Base-by-base conservation (phyloP, 768 basidiomycete species). In the Russula sp. region DNA sequence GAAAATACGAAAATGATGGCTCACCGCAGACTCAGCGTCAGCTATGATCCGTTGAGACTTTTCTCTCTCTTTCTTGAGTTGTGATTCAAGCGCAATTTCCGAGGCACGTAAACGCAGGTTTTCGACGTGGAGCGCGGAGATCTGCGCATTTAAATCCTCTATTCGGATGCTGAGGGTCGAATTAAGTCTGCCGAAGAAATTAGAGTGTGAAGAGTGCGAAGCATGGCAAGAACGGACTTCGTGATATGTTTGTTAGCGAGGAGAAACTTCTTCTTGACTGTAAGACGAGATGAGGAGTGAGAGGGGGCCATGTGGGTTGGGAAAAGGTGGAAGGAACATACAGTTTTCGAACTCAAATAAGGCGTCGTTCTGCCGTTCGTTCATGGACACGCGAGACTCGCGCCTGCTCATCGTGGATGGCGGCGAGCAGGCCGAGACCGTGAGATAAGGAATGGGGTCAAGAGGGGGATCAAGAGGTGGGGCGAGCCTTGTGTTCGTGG, bases 241-340 rank as follows among this genome's bases (percentile, higher is more conserved):
- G 90, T 91, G 71, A 93, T 93, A 75, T 92, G 90, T 74, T 91
- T 92, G 76, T 93, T 93, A 60, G 90, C 89, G 62, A 91, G 85
- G 22, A 93, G 79, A 69, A 91, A 92, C 76, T 90, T 92, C 84
- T 90, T 90, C 85, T 92, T 92, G 79, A 92, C 90, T 93, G 71
- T 46, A 58, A 65, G 65, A 73, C 66, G 71, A 73, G 73, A 78
- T 38, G 35, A 73, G 69, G 53, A 20, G 65, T 71, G 51, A 70
- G 59, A 20, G 32, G 56, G 20, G 16, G 11, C 41, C 55, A 42
- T 57, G 43, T 69, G 68, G 71, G 61, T 70, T 67, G 60, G 64
- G 69, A 65, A 72, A 71, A 60, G 57, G 62, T 49, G 64, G 65
- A 50, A 61, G 54, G 53, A 43, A 81, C 89, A 69, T 73, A 93